These are phyloP conservation scores for Moesziomyces sp. DNA, from an alignment of 1,284 basidiomycete genomes.

Conservation along the genomic window DNA sequence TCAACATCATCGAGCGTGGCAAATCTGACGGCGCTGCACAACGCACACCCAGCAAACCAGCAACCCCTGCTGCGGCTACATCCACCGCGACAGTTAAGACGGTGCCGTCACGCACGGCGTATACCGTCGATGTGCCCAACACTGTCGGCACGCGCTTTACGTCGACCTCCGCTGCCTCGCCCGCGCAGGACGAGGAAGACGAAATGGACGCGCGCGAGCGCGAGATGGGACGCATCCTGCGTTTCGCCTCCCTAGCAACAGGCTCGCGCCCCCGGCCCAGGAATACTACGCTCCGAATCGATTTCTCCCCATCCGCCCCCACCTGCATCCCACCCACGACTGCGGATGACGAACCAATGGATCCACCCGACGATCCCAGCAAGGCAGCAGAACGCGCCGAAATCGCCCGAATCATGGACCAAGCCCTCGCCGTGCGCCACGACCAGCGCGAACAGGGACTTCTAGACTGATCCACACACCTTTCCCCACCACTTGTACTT, in stretches of 20 bases:
- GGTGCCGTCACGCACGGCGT: slow-evolving; percentile 7
- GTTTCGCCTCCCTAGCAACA: slow-evolving; percentile 25
- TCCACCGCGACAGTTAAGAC: not conserved
- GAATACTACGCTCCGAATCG: slow-evolving; percentile 4
- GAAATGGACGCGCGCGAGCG: slow-evolving; percentile 2
- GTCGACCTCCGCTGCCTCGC: not conserved
- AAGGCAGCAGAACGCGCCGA: slow-evolving; percentile 7
- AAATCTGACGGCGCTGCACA: not conserved
- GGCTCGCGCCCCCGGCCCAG: slow-evolving; percentile 6
- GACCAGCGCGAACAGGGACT: slow-evolving; percentile 32
- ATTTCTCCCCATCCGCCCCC: slow-evolving; percentile 1
- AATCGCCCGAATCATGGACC: slow-evolving; percentile 17
- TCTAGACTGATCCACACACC: slow-evolving; percentile 14
- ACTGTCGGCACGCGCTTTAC: slow-evolving; percentile 18
- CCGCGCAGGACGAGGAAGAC: slow-evolving; percentile 5
- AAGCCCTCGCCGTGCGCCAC: slow-evolving; percentile 23
- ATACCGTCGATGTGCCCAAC: slow-evolving; percentile 35
- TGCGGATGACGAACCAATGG: not conserved
- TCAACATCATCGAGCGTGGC: slow-evolving; percentile 24
- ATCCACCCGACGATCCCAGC: slow-evolving; percentile 1
- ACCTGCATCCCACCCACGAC: not conserved
- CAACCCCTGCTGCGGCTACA: not conserved
- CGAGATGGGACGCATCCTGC: slow-evolving; percentile 19
- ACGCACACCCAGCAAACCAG: not conserved
- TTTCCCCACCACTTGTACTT: slow-evolving; percentile 2